Evolutionary conservation across 495 filamentous ascomycete species (phyloP).

Genomic region (Immersiella caudata): DNA sequence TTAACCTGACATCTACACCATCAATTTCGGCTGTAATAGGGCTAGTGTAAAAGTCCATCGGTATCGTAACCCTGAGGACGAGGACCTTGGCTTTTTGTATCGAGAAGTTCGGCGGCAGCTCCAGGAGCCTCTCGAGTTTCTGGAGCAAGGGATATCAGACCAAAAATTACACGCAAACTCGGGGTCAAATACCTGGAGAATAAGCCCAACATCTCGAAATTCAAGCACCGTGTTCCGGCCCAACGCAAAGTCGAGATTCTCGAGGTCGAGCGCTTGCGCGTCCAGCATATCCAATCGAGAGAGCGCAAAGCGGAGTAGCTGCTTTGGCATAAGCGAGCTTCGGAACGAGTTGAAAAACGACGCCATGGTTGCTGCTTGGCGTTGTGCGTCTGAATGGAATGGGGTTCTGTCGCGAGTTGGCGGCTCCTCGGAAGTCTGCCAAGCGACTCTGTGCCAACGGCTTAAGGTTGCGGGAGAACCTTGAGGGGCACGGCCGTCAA

Average conservation of each 20-base stretch:
- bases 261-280: constrained; percentile 74
- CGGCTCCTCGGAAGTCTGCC: background rate
- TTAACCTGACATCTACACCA: constrained; percentile 72
- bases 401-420: background rate
- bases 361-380: constrained; percentile 46
- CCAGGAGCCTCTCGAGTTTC: constrained; percentile 74
- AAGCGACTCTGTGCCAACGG: background rate
- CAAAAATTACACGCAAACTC: background rate
- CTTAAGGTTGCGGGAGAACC: background rate
- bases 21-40: constrained; percentile 76
- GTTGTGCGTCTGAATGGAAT: background rate
- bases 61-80: constrained; percentile 73
- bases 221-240: constrained; percentile 78
- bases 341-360: constrained; percentile 67
- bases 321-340: constrained; percentile 73
- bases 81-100: constrained; percentile 70
- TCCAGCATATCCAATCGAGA: constrained; percentile 81
- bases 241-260: constrained; percentile 75
- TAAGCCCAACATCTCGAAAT: constrained; percentile 77
- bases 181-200: constrained; percentile 59
- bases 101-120: constrained; percentile 68
- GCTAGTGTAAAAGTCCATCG: constrained; percentile 78
- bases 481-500: background rate
- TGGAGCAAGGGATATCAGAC: constrained; percentile 35
- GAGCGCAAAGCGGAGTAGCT: constrained; percentile 77